Evolutionary conservation across 1,284 basidiomycete genomes (phyloP).

Genomic region (Rhodotorula sp.): DNA sequence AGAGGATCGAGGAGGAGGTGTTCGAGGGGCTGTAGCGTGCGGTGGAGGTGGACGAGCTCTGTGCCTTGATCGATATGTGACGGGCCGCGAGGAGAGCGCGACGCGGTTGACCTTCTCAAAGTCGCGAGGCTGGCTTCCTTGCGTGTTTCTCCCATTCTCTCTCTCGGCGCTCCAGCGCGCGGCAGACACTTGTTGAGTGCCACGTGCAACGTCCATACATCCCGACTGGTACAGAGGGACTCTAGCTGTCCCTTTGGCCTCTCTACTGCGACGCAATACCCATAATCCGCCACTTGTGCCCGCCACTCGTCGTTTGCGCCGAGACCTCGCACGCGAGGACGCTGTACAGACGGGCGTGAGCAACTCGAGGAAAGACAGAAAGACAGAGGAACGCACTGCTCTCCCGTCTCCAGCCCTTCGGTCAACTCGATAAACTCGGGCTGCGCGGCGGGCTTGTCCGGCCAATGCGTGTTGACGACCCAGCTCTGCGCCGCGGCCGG

Average conservation of each 20-base stretch:
- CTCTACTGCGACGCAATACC: constrained; percentile 25
- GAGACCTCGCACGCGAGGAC: constrained; percentile 29
- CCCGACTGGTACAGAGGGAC: neutral
- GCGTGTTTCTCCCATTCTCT: no score
- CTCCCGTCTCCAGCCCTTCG: constrained; percentile 1
- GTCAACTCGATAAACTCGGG: constrained; percentile 21
- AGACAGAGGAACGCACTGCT: constrained; percentile 23
- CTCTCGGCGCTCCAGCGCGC: no score
- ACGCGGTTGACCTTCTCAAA: no score
- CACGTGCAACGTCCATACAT: neutral
- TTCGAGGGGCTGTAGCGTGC: constrained; percentile 29
- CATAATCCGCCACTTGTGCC: constrained; percentile 22
- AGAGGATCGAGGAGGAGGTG: constrained; percentile 60
- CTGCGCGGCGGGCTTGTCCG: neutral
- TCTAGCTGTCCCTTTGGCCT: neutral
- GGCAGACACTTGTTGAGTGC: no score
- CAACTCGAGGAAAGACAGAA: no score
- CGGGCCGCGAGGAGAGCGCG: no score
- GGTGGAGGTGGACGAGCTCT: no score
- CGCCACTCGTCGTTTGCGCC: constrained; percentile 17
- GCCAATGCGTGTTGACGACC: constrained; percentile 14
- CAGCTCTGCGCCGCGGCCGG: constrained; percentile 2
- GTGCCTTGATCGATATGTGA: no score
- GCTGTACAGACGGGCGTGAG: neutral
- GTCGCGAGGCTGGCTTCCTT: no score